Base-by-base conservation (phyloP, 1,284 basidiomycete species). In the Ustilago trichophora region DNA sequence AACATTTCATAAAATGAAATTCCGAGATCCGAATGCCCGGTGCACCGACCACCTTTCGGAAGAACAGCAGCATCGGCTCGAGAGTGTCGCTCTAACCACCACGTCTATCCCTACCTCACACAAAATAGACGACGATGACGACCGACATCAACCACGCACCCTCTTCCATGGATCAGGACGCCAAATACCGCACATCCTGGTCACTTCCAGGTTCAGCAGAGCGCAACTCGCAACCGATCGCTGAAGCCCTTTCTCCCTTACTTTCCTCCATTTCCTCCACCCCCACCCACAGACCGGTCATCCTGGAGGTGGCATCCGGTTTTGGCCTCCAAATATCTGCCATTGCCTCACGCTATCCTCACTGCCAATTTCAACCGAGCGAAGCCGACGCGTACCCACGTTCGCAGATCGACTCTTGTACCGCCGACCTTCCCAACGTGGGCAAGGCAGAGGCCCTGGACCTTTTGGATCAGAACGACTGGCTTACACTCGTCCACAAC, bases 221-320 rank as follows among this genome's bases (percentile, higher is more conserved):
- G 27, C 55, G 68, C n/a, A 71, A 71, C 56, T 47, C 68, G 25
- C 48, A 34, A 16, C 49, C 68, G 12, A 71, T 71, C 33, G 65
- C 63, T 0, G 38, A 55, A 25, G 68, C 68, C 11, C 48, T 71
- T 12, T 29, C 50, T 0, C 4, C 64, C 2, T 33, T 62, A 3
- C 44, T 66, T 4, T 32, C 52, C 9, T n/a, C 32, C 18, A 12
- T 31, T 6, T 16, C 68, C 2, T 33, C 25, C 3, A 13, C 38
- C 12, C 19, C 43, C 15, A 27, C 37, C 1, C 54, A 49, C 41
- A 47, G 36, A 19, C 47, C 62, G 9, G 24, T 35, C 33, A 33
- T 71, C 12, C 47, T 71, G n/a, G 68, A 71, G 29, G 58, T 71
- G 0, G 68, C 68, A 7, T 71, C 68, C 7, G 68, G 68, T 0